These are phyloP conservation scores for Dactylellina haptotyla DNA, from an alignment of 2,329 filamentous ascomycete species.

Conservation along the genomic window DNA sequence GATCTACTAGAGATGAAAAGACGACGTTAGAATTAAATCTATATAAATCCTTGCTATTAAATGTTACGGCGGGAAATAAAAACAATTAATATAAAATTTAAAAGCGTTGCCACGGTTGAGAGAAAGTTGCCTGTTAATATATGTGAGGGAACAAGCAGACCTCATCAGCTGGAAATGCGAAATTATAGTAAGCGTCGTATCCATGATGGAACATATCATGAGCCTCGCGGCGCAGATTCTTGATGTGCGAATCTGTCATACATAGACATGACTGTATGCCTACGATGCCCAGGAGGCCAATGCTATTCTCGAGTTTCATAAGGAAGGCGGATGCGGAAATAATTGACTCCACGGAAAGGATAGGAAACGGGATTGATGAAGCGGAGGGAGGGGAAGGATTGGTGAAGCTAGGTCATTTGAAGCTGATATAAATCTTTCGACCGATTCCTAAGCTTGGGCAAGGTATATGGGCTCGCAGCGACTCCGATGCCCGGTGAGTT, in stretches of 20 bases:
- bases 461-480: neutral
- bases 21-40: constrained; percentile 14
- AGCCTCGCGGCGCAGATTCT: constrained; percentile 46
- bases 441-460: neutral
- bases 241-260: constrained; percentile 40
- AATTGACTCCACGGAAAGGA: neutral
- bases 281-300: constrained; percentile 38
- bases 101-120: no score
- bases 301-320: constrained; percentile 41
- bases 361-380: neutral
- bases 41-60: neutral
- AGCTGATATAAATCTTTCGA: neutral
- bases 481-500: constrained; percentile 4
- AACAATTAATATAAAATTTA: no score
- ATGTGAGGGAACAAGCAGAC: constrained; percentile 10
- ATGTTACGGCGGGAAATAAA: no score
- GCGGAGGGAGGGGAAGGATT: neutral
- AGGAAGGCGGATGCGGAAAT: neutral
- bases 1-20: constrained; percentile 66
- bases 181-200: constrained; percentile 42
- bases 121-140: no score
- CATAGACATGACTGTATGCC: constrained; percentile 41
- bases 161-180: constrained; percentile 46
- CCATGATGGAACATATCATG: constrained; percentile 49
- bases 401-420: constrained; percentile 40